Conservation (phyloP, 75 land plant species). For the Azolla pinnata region DNA sequence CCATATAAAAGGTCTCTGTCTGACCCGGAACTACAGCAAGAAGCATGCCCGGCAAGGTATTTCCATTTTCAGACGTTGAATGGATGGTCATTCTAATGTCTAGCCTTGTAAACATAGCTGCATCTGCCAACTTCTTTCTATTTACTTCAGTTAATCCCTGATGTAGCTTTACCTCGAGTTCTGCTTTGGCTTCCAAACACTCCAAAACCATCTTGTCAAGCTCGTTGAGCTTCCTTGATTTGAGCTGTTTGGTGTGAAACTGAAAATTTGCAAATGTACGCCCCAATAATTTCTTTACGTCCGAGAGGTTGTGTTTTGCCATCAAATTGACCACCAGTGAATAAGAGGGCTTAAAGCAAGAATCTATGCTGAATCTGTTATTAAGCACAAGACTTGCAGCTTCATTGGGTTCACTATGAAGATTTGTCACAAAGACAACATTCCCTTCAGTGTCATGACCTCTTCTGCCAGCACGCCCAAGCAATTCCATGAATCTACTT, state of each 20-base stretch:
- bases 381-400: conserved; percentile 5
- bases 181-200: not conserved
- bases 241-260: not conserved
- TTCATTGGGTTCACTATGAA: conserved; percentile 9
- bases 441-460: conserved; percentile 5
- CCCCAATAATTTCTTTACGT: conserved; percentile 2
- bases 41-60: conserved; percentile 8
- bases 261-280: conserved; percentile 1
- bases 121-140: conserved; percentile 1
- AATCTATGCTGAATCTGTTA: not conserved
- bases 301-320: conserved; percentile 9
- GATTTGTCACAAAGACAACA: conserved; percentile 3
- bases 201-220: not conserved
- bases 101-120: conserved; percentile 9
- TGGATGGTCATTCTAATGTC: conserved; percentile 4
- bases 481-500: not conserved
- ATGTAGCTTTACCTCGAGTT: not conserved
- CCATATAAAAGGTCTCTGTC: conserved; percentile 8
- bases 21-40: conserved; percentile 13
- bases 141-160: conserved; percentile 4
- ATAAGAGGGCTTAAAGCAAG: conserved; percentile 7
- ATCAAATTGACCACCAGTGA: conserved; percentile 4
- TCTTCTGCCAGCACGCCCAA: conserved; percentile 7
- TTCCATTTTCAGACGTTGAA: not conserved
- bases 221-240: not conserved